A percentile compares a stretch with the other conserved stretches of the same genome.
These are phyloP conservation scores for Aspergillus clavatus DNA, from an alignment of 2,329 filamentous ascomycete species.

Conservation along the genomic window DNA sequence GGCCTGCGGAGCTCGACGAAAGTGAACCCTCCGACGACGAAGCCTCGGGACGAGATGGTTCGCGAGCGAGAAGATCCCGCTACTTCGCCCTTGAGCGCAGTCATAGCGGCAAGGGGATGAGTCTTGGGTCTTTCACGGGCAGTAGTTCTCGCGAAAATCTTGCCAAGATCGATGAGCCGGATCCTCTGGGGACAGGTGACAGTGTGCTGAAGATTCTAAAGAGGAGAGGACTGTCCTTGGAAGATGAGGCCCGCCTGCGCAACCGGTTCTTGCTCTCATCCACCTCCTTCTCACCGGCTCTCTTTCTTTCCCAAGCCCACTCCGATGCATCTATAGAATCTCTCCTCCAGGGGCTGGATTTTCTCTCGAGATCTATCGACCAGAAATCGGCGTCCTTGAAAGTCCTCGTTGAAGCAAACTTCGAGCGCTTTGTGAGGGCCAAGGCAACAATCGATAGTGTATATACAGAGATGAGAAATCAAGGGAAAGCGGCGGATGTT, in stretches of 20 bases:
- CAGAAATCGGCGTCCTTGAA: constrained; percentile 97
- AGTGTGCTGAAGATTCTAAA: constrained; percentile 80
- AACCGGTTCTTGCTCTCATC: constrained; percentile 95
- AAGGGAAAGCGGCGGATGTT: constrained; percentile 54
- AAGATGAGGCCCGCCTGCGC: constrained; percentile 74
- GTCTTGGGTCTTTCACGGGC: constrained; percentile 64
- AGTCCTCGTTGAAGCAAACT: constrained; percentile 93
- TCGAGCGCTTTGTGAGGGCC: constrained; percentile 94
- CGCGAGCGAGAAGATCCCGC: constrained; percentile 63
- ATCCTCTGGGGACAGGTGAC: constrained; percentile 81
- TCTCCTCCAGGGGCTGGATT: constrained; percentile 75
- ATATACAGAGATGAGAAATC: constrained; percentile 85
- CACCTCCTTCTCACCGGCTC: constrained; percentile 85
- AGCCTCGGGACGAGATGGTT: constrained; percentile 28
- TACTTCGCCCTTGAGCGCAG: constrained; percentile 80
- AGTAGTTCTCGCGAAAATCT: constrained; percentile 67
- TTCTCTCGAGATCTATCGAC: constrained; percentile 86
- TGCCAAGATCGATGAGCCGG: constrained; percentile 85
- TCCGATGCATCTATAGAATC: constrained; percentile 76
- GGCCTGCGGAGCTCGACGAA: constrained; percentile 77
- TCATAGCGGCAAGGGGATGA: constrained; percentile 61
- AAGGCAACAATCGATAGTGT: constrained; percentile 99
- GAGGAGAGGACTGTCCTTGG: constrained; percentile 70
- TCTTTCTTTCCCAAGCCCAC: constrained; percentile 91
- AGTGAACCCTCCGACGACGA: constrained; percentile 63